phyloP scores from a whole-genome alignment of 1,139 yeast species.

The Candida pseudoviswanathii region DNA sequence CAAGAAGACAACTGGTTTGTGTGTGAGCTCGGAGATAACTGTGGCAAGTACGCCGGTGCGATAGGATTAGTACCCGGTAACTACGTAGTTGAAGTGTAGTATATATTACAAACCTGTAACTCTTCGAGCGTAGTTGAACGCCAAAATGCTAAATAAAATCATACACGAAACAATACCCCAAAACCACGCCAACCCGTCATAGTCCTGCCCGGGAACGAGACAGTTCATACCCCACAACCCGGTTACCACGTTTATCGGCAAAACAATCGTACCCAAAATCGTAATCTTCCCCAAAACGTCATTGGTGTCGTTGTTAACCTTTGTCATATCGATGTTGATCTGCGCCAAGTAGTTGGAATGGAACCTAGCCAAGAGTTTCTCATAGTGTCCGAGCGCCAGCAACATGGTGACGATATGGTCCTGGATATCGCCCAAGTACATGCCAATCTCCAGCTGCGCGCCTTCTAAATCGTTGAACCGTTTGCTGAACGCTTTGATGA shows the following conservation, averaged over 20 bases:
- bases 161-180: constrained; percentile 44
- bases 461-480: constrained; percentile 83
- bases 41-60: constrained; percentile 44
- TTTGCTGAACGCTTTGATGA: constrained; percentile 90
- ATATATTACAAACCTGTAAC: constrained; percentile 39
- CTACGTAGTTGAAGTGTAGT: constrained; percentile 43
- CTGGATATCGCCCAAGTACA: constrained; percentile 83
- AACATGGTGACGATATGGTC: constrained; percentile 96
- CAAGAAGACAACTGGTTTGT: constrained; percentile 94
- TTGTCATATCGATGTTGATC: constrained; percentile 95
- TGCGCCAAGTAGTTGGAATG: constrained; percentile 96
- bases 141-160: constrained; percentile 39
- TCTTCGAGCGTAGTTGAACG: constrained; percentile 44
- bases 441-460: constrained; percentile 54
- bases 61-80: constrained; percentile 86
- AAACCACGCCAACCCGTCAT: constrained; percentile 79
- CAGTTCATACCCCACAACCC: constrained; percentile 99
- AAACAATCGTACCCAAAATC: constrained; percentile 88
- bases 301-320: constrained; percentile 95
- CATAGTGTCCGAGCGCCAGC: constrained; percentile 90
- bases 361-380: constrained; percentile 86
- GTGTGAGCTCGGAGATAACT: constrained; percentile 65
- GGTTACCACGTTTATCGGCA: constrained; percentile 92
- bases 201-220: constrained; percentile 88
- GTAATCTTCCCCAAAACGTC: constrained; percentile 94